These are phyloP conservation scores for Eucalyptus fibrosa DNA, from an alignment of 345 rosid genomes.

Conservation along the genomic window DNA sequence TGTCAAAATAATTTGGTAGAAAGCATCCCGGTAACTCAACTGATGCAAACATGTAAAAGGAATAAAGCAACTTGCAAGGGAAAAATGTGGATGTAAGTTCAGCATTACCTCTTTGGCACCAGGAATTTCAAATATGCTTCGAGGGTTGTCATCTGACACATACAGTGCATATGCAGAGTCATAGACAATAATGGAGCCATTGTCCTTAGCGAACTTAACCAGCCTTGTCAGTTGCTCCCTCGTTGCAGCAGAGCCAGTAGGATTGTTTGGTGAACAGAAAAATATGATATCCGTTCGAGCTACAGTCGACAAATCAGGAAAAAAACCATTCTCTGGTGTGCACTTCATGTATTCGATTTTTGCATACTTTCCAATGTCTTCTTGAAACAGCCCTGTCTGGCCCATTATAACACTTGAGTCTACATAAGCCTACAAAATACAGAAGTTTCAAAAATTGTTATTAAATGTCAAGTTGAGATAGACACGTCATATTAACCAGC, in stretches of 20 bases:
- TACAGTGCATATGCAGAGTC: slow-evolving; percentile 95
- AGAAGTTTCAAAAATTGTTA: not conserved
- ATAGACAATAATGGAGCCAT: slow-evolving; percentile 84
- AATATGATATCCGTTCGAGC: slow-evolving; percentile 74
- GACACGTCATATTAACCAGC: not conserved
- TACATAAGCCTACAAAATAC: slow-evolving; percentile 67
- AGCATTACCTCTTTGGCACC: slow-evolving; percentile 85
- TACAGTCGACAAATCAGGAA: slow-evolving; percentile 74
- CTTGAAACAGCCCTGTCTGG: slow-evolving; percentile 67
- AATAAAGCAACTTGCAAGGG: not conserved
- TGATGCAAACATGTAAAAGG: not conserved
- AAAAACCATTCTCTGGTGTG: slow-evolving; percentile 90
- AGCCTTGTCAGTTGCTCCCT: slow-evolving; percentile 65
- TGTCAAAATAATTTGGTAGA: not conserved
- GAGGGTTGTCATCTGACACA: slow-evolving; percentile 78
- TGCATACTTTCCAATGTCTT: slow-evolving; percentile 48
- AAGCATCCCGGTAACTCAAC: not conserved
- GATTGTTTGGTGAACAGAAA: slow-evolving; percentile 96
- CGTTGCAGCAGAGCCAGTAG: slow-evolving; percentile 91
- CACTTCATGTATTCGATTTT: slow-evolving; percentile 93
- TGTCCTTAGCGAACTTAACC: slow-evolving; percentile 78
- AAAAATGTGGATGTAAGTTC: not conserved
- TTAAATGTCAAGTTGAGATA: not conserved
- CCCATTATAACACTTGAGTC: slow-evolving; percentile 98
- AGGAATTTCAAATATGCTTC: slow-evolving; percentile 88